Percentiles rank a stretch among this genome's conserved stretches.
Evolutionary conservation across 1,284 basidiomycete genomes (phyloP).

Genomic region (Coniferiporia sulphurascens): DNA sequence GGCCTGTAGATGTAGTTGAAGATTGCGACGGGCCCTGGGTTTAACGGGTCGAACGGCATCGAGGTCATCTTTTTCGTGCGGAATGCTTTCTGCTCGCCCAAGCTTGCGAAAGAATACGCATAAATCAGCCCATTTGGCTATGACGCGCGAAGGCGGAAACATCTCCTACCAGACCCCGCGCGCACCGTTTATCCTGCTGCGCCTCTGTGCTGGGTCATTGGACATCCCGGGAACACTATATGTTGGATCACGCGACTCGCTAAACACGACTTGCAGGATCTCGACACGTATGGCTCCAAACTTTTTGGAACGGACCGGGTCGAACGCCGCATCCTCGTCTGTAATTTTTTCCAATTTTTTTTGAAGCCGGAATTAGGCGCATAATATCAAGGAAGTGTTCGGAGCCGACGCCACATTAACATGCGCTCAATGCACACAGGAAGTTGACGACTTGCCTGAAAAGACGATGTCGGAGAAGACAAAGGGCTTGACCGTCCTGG

Average conservation of each 20-base stretch:
- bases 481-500: slow-evolving; percentile 11
- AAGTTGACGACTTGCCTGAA: background rate
- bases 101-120: background rate
- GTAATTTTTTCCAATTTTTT: no score
- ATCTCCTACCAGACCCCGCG: slow-evolving; percentile 10
- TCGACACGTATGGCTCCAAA: slow-evolving; percentile 12
- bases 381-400: no score
- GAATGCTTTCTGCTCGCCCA: slow-evolving; percentile 8
- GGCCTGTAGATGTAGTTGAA: slow-evolving; percentile 17
- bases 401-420: no score
- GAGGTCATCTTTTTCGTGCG: slow-evolving; percentile 13
- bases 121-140: background rate
- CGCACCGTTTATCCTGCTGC: slow-evolving; percentile 9
- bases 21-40: slow-evolving; percentile 11
- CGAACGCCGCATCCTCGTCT: slow-evolving; percentile 7
- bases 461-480: slow-evolving; percentile 14
- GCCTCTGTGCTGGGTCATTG: slow-evolving; percentile 8
- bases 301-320: background rate
- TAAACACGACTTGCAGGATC: slow-evolving; percentile 12
- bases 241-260: slow-evolving; percentile 12
- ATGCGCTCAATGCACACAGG: no score
- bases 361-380: no score
- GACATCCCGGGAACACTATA: slow-evolving; percentile 10
- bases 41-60: slow-evolving; percentile 6
- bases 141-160: background rate